Base-by-base conservation (phyloP, 495 filamentous ascomycete genomes). In the Geopyxis carbonaria region DNA sequence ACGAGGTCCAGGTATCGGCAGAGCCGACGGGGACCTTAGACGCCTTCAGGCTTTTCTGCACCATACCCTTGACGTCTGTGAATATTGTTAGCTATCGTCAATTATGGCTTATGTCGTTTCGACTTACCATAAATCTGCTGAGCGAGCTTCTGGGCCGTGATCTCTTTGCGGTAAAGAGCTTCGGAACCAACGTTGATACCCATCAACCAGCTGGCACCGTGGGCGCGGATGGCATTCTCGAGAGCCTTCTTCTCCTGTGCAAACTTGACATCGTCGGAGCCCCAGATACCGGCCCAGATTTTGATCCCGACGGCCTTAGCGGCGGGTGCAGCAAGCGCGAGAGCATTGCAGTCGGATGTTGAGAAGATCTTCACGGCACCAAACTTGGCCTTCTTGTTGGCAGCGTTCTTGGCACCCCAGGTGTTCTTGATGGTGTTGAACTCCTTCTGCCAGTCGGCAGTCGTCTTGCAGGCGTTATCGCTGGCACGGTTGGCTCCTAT, bases 141-240 rank as follows among this genome's bases (percentile, higher is more conserved):
- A 2, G 53, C 53, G 5, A 56, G 42, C 10, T 34, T 31, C 3
- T 28, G 4, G 2, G 44, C 28, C 1, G 24, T 16, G 5, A 48
- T 51, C 23, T 56, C 53, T 19, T 51, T 48, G 42, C 85, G 76
- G 71, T 94, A 93, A 3, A 93, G 66, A 59, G 91, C 80, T 68
- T 93, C 86, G 57, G 73, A 80, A 42, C 83, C 86, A 39, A 93
- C 81, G 3, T 85, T 86, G 64, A 93, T 86, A 60, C 81, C 85
- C 39, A 68, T 76, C 23, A 92, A 70, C 30, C 53, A 56, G 59
- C 55, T 55, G 64, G 66, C 31, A 19, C 18, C 57, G 55, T 89
- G 78, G 53, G 75, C 76, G 55, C 63, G 57, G 47, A 91, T 69
- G 30, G 53, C 60, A n/a, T 43, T 60, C 43, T 70, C 66, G 53